Conservation (phyloP, 306 rosid genomes). For the Coriaria nepalensis region DNA sequence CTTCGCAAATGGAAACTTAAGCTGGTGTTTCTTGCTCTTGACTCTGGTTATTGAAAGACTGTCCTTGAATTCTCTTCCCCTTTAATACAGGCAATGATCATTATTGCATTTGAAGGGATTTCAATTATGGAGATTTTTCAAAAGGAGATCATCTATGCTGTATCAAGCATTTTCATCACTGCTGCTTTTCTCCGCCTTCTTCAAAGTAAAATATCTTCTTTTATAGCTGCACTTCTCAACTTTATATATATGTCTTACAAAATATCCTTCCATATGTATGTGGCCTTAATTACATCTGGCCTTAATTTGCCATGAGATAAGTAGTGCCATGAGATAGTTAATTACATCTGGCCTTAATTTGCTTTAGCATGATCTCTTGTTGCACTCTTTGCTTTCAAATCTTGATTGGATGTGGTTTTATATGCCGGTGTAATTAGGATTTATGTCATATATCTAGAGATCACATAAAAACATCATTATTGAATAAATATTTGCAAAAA, state of each 20-base stretch:
- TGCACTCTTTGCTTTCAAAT: too few species aligned
- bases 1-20: conserved; percentile 13
- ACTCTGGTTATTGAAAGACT: conserved; percentile 9
- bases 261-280: neutral
- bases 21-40: conserved; percentile 3
- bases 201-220: conserved; percentile 51
- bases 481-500: too few species aligned
- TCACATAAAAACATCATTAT: too few species aligned
- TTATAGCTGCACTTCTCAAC: conserved; percentile 1
- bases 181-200: conserved; percentile 84
- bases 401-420: too few species aligned
- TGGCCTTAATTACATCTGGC: too few species aligned
- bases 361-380: conserved; percentile 1
- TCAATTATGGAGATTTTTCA: conserved; percentile 40
- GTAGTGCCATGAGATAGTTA: too few species aligned
- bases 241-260: neutral
- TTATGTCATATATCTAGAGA: too few species aligned
- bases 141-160: conserved; percentile 42
- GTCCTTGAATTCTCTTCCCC: conserved; percentile 11
- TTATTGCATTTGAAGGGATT: conserved; percentile 57
- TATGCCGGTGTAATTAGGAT: too few species aligned
- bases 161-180: conserved; percentile 89
- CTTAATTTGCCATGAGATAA: too few species aligned
- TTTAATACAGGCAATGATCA: conserved; percentile 48
- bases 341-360: too few species aligned